Conservation (phyloP, 73 alveolate species). For the Stentor roeselii region DNA sequence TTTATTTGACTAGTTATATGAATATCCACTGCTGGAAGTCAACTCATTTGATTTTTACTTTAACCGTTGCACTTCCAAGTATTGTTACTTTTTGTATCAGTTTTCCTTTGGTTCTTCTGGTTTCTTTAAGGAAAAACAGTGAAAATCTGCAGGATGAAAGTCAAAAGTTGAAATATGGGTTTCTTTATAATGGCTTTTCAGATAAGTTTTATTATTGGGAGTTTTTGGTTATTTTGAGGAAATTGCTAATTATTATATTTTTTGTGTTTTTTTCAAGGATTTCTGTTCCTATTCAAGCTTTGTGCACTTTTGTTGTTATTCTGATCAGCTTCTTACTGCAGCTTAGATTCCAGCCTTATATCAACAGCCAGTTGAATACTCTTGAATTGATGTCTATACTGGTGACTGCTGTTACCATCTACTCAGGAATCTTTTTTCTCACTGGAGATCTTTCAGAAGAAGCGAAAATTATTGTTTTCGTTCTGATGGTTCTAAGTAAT, state of each 20-base stretch:
- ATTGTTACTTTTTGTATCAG: constrained; percentile 31
- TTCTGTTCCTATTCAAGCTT: neutral
- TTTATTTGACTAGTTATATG: constrained; percentile 21
- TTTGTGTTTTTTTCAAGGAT: constrained; percentile 4
- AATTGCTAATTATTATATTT: neutral
- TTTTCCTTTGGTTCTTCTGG: constrained; percentile 14
- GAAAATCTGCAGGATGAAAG: neutral
- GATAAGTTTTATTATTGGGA: constrained; percentile 29
- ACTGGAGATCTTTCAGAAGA: too few relatives aligned
- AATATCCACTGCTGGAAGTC: constrained; percentile 31
- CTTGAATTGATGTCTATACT: neutral
- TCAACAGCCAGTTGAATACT: too few relatives aligned
- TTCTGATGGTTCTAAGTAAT: too few relatives aligned
- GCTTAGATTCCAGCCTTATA: neutral
- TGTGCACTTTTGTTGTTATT: neutral
- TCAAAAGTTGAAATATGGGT: constrained; percentile 9
- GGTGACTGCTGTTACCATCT: neutral
- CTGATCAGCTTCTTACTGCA: neutral
- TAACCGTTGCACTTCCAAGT: constrained; percentile 29
- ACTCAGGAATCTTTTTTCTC: neutral
- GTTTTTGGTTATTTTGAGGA: neutral
- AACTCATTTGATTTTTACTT: constrained; percentile 21
- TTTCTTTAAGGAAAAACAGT: constrained; percentile 19
- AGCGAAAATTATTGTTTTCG: too few relatives aligned
- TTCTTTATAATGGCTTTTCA: constrained; percentile 21